Conservation (phyloP, 2,329 filamentous ascomycete genomes). For the Microascus cirrosus region DNA sequence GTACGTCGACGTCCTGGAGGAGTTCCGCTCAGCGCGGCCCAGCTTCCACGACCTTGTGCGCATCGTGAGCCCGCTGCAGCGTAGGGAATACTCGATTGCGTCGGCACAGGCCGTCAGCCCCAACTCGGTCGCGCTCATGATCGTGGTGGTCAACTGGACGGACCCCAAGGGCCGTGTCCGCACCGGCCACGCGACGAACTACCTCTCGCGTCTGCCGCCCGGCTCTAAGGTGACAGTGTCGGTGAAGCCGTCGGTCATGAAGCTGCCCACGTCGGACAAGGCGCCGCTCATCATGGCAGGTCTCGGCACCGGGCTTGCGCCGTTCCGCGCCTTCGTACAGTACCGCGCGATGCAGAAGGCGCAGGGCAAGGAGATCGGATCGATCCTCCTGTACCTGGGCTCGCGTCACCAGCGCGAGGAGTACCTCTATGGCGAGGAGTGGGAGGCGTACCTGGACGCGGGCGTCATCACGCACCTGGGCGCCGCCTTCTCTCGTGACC, state of each 20-base stretch:
- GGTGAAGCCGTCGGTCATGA: constrained; percentile 98
- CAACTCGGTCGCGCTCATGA: constrained; percentile 83
- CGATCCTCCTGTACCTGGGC: constrained; percentile 91
- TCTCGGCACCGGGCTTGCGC: constrained; percentile 92
- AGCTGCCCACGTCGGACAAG: constrained; percentile 77
- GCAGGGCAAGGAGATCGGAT: constrained; percentile 89
- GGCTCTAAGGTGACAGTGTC: constrained; percentile 79
- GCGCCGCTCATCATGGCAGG: constrained; percentile 98
- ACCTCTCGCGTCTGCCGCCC: constrained; percentile 64
- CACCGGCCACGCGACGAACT: constrained; percentile 86
- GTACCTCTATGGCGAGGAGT: constrained; percentile 97
- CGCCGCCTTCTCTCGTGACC: constrained; percentile 89
- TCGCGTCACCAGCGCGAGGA: constrained; percentile 96
- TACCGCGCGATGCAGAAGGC: constrained; percentile 96
- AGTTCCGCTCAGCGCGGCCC: constrained; percentile 83
- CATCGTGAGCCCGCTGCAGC: constrained; percentile 86
- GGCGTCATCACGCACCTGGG: constrained; percentile 92
- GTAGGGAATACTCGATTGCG: constrained; percentile 97
- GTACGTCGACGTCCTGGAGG: constrained; percentile 79
- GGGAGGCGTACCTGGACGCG: constrained; percentile 94
- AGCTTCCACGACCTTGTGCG: constrained; percentile 78
- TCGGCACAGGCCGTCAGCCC: constrained; percentile 93
- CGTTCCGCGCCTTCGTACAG: constrained; percentile 98
- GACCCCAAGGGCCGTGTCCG: constrained; percentile 79
- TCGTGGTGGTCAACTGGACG: constrained; percentile 94